Conservation (phyloP, 2,329 filamentous ascomycete genomes). For the Botrytis fabae region DNA sequence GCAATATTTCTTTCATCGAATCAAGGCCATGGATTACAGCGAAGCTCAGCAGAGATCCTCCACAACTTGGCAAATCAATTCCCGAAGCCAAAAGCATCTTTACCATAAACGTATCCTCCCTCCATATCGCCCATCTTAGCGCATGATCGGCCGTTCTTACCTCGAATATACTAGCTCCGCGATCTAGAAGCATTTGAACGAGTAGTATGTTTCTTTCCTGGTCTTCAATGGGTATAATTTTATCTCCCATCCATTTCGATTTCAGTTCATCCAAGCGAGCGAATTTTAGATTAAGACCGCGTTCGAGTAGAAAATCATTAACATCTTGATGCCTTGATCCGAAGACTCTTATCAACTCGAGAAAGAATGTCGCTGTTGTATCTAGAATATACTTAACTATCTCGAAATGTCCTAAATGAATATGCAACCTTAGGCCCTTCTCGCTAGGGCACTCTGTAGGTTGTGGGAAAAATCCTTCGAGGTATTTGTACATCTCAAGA, state of each 20-base stretch:
- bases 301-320: constrained; percentile 12
- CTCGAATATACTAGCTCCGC: background rate
- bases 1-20: constrained; percentile 4
- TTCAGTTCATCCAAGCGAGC: background rate
- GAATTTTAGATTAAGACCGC: background rate
- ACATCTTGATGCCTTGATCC: background rate
- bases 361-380: background rate
- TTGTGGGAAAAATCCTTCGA: background rate
- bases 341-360: fast-evolving
- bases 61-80: background rate
- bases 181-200: constrained; percentile 19
- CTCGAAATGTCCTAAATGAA: background rate
- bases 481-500: background rate
- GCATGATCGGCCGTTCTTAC: background rate
- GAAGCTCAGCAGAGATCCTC: background rate
- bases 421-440: background rate
- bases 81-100: background rate
- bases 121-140: background rate
- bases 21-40: background rate
- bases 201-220: background rate
- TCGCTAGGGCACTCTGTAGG: fast-evolving
- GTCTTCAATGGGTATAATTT: background rate
- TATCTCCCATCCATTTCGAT: background rate
- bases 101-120: background rate
- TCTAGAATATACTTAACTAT: constrained; percentile 6